Evolutionary conservation across 768 basidiomycete species (phyloP).

Genomic region (Podaxis carcinomalis): DNA sequence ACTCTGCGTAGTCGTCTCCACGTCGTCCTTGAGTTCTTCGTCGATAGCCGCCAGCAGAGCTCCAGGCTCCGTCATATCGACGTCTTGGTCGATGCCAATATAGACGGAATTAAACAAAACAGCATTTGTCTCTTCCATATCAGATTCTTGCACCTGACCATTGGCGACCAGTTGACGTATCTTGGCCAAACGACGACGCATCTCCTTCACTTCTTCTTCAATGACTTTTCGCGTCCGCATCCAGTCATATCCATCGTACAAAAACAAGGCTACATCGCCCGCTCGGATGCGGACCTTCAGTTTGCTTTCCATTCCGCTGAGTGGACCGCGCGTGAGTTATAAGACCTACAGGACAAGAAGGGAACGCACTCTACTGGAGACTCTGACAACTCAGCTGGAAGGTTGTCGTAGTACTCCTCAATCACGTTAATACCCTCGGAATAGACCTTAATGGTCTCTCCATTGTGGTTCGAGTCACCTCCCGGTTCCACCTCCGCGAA

Average conservation of each 20-base stretch:
- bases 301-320: constrained; percentile 29
- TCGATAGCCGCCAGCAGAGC: constrained; percentile 89
- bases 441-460: constrained; percentile 81
- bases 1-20: constrained; percentile 71
- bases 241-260: constrained; percentile 98
- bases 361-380: constrained; percentile 42
- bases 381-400: constrained; percentile 51
- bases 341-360: not conserved
- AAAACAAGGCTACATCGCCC: constrained; percentile 60
- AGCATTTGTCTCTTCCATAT: constrained; percentile 65
- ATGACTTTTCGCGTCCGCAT: constrained; percentile 76
- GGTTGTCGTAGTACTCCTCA: constrained; percentile 70
- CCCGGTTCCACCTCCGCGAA: constrained; percentile 28
- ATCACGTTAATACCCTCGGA: constrained; percentile 59
- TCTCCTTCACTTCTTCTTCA: constrained; percentile 83
- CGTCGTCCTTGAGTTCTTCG: constrained; percentile 76
- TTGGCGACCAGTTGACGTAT: constrained; percentile 89
- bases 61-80: constrained; percentile 68
- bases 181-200: constrained; percentile 80
- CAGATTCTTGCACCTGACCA: constrained; percentile 82
- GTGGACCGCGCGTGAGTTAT: not conserved
- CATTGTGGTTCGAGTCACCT: constrained; percentile 61
- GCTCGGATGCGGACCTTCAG: constrained; percentile 54
- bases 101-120: constrained; percentile 93
- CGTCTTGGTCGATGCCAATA: constrained; percentile 81